Percentiles rank a stretch among this genome's conserved stretches.
These are phyloP conservation scores for Herpotrichia juniperi DNA, from an alignment of 2,329 filamentous ascomycete genomes.

Conservation along the genomic window DNA sequence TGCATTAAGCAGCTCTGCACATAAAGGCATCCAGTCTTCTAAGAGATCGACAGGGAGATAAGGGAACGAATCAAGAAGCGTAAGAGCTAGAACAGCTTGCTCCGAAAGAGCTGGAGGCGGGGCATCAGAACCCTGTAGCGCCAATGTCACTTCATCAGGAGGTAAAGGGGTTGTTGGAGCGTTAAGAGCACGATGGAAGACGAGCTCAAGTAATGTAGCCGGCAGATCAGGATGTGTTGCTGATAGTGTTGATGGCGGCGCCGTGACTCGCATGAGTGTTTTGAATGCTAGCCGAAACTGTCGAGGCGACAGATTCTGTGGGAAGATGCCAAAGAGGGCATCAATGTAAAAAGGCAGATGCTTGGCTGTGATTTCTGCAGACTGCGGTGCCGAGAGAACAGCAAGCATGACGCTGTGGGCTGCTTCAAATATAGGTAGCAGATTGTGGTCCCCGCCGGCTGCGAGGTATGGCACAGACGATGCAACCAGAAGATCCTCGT, in stretches of 20 bases:
- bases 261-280: conserved; percentile 80
- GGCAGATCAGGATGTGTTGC: conserved; percentile 77
- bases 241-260: conserved; percentile 77
- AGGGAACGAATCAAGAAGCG: conserved; percentile 79
- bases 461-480: conserved; percentile 77
- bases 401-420: conserved; percentile 84
- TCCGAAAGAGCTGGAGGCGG: conserved; percentile 66
- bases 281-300: conserved; percentile 91
- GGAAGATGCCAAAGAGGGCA: conserved; percentile 79
- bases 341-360: conserved; percentile 85
- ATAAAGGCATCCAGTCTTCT: conserved; percentile 79
- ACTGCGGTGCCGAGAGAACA: conserved; percentile 79
- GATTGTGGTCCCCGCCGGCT: conserved; percentile 60
- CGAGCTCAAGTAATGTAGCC: conserved; percentile 79
- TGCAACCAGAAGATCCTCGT: conserved; percentile 74
- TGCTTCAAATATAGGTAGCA: conserved; percentile 81
- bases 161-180: conserved; percentile 55
- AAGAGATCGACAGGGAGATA: conserved; percentile 72
- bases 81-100: conserved; percentile 76
- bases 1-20: conserved; percentile 69
- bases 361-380: conserved; percentile 70
- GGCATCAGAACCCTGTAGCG: conserved; percentile 41
- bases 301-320: conserved; percentile 75
- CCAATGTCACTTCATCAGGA: conserved; percentile 46
- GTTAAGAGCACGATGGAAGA: conserved; percentile 67